Percentiles rank a stretch among this genome's conserved stretches.
Evolutionary conservation across 2,329 filamentous ascomycete genomes (phyloP).

Genomic region (Cordyceps militaris): DNA sequence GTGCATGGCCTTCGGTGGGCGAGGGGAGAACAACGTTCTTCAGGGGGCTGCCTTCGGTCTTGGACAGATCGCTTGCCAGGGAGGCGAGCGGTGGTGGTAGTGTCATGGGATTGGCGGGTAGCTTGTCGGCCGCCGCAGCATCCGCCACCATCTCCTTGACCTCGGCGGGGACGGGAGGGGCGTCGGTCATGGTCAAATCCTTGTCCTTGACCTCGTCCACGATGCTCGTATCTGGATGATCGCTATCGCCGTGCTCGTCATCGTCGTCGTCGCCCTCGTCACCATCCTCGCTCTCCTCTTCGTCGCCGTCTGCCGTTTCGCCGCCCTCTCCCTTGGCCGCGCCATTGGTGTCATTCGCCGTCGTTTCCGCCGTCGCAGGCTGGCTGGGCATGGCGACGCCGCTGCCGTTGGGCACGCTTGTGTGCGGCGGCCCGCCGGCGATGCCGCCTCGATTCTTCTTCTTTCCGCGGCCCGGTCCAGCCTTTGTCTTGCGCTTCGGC

Average conservation of each 20-base stretch:
- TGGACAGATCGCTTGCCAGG: conserved; percentile 25
- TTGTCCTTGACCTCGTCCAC: conserved; percentile 8
- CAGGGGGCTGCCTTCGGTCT: conserved; percentile 43
- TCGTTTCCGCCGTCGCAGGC: conserved; percentile 24
- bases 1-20: conserved; percentile 30
- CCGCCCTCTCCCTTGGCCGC: conserved; percentile 41
- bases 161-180: conserved; percentile 1
- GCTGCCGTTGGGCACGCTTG: conserved; percentile 22
- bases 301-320: conserved; percentile 47
- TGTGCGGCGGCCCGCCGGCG: conserved; percentile 2
- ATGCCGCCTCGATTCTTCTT: conserved; percentile 62
- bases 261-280: conserved; percentile 42
- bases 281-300: conserved; percentile 39
- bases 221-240: conserved; percentile 10
- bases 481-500: conserved; percentile 74
- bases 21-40: conserved; percentile 45
- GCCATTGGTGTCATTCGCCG: conserved; percentile 39
- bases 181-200: conserved; percentile 17
- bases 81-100: conserved; percentile 25
- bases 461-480: conserved; percentile 64
- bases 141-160: conserved; percentile 32
- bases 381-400: conserved; percentile 20
- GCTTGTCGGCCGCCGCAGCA: conserved; percentile 23
- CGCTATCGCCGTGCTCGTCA: conserved; percentile 22
- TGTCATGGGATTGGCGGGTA: conserved; percentile 23